Percentiles rank a stretch among this genome's conserved stretches.
Evolutionary conservation across 805 yeast genomes (phyloP).

Genomic region (Sugiyamaella qingdaonensis): DNA sequence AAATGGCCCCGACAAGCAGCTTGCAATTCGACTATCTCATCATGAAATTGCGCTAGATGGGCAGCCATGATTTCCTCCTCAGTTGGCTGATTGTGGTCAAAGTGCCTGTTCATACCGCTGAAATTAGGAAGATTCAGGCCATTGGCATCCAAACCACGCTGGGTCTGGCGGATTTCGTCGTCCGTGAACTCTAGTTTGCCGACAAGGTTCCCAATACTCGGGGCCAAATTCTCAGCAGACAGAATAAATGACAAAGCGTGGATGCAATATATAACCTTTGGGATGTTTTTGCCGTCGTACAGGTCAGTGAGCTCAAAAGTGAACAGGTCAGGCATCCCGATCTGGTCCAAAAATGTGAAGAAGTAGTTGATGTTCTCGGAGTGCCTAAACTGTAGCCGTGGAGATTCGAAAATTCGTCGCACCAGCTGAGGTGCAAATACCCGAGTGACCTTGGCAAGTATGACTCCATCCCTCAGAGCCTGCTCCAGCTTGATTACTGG

Average conservation of each 20-base stretch:
- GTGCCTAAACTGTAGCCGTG: constrained; percentile 76
- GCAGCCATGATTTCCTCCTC: constrained; percentile 31
- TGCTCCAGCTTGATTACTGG: constrained; percentile 58
- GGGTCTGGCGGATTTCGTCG: constrained; percentile 65
- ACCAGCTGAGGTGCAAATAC: constrained; percentile 64
- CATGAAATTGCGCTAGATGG: constrained; percentile 29
- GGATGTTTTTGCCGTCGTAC: constrained; percentile 86
- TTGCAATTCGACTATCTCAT: constrained; percentile 53
- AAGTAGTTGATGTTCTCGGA: constrained; percentile 89
- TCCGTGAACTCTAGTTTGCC: constrained; percentile 61
- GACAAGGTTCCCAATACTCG: constrained; percentile 57
- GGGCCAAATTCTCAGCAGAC: constrained; percentile 51
- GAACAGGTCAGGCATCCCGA: constrained; percentile 81
- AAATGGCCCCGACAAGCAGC: constrained; percentile 43
- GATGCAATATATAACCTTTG: constrained; percentile 88
- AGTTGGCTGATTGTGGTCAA: constrained; percentile 32
- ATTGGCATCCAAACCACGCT: constrained; percentile 53
- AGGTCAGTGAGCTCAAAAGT: constrained; percentile 89
- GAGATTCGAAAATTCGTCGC: constrained; percentile 49
- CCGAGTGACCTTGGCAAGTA: constrained; percentile 73
- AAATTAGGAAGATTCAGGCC: constrained; percentile 78
- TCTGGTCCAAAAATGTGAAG: constrained; percentile 58
- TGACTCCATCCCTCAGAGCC: constrained; percentile 76
- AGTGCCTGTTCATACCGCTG: constrained; percentile 45
- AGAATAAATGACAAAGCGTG: constrained; percentile 83